Base-by-base conservation (phyloP, 805 yeast genomes). In the Ascoidea rubescens region DNA sequence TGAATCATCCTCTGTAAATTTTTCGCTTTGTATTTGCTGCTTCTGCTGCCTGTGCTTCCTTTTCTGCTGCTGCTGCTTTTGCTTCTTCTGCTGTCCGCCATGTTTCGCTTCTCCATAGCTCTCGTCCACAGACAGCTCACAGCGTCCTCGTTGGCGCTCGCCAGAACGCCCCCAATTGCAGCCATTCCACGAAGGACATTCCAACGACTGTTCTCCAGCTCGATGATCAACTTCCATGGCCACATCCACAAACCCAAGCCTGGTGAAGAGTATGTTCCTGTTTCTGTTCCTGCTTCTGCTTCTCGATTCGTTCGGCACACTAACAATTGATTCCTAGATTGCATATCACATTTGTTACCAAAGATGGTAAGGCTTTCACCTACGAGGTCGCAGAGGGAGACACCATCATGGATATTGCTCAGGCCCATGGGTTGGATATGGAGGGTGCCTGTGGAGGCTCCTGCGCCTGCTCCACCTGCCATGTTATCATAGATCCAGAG, bases 381-480 rank as follows among this genome's bases (percentile, higher is more conserved):
- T 78, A 77, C 59, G 96, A 89, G 62, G 98, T 84, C 1, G 83
- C 91, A 2, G 96, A 84, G 59, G 98, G 98, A 12, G 99, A 93
- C 63, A 80, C 89, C 44, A 63, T 93, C 31, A 70, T 93, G 64
- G 99, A 93, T 64, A 88, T 93, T 53, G 99, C 98, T 5, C 98
- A 93, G 69, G 95, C 93, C 3, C 69, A 90, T 63, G 84, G 90
- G 60, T 67, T 93, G 53, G 99, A 93, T 58, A 90, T 93, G 93
- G 99, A 93, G 66, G 96, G 87, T 48, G 99, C 99, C 0, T 93
- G 99, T 68, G 99, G 99, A 28, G 99, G 98, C 4, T 88, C 97
- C 4, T 93, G 99, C 73, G 99, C 99, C 1, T 93, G 99, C 66
- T 89, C 97, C 5, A 93, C 99, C 0, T 93, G 99, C 64, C 99